Evolutionary conservation across 2,329 filamentous ascomycete genomes (phyloP).

Genomic region (Fusarium nodosum): DNA sequence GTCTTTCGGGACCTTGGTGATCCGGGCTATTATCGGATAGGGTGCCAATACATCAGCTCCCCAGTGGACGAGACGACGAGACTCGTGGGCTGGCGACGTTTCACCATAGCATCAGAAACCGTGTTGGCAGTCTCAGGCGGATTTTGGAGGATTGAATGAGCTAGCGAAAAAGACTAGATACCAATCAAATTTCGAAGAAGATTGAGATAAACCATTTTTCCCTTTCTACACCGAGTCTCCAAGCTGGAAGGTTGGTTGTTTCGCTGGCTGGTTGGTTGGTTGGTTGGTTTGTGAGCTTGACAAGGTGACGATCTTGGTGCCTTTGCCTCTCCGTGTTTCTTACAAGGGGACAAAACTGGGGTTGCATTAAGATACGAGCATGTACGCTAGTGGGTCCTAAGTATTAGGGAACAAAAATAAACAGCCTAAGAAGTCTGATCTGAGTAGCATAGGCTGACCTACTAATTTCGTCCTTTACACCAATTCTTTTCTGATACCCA

Average conservation of each 20-base stretch:
- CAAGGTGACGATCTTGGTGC: slow-evolving; percentile 8
- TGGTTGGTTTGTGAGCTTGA: slow-evolving; percentile 5
- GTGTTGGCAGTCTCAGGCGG: slow-evolving; percentile 29
- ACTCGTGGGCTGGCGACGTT: slow-evolving; percentile 27
- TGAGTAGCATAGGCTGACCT: too few species aligned
- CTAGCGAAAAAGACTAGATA: slow-evolving; percentile 24
- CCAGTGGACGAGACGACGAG: slow-evolving; percentile 21
- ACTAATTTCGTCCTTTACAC: too few species aligned
- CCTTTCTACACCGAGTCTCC: not conserved
- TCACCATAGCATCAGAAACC: slow-evolving; percentile 42
- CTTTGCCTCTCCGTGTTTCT: slow-evolving; percentile 3
- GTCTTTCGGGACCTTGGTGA: slow-evolving; percentile 23
- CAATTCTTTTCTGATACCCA: too few species aligned
- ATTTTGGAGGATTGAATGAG: slow-evolving; percentile 7
- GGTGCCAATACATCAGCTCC: slow-evolving; percentile 28
- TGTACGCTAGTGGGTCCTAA: not conserved
- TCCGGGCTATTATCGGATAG: slow-evolving; percentile 34
- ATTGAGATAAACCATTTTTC: slow-evolving; percentile 1
- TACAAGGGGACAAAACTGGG: slow-evolving; percentile 19
- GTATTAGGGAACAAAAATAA: too few species aligned
- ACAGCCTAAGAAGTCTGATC: too few species aligned
- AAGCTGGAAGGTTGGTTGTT: slow-evolving; percentile 1
- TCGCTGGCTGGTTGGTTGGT: too few species aligned
- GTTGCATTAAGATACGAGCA: slow-evolving; percentile 26
- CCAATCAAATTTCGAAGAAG: slow-evolving; percentile 24